Evolutionary conservation across 2,329 filamentous ascomycete genomes (phyloP).

Genomic region (Fusarium sublunatum): DNA sequence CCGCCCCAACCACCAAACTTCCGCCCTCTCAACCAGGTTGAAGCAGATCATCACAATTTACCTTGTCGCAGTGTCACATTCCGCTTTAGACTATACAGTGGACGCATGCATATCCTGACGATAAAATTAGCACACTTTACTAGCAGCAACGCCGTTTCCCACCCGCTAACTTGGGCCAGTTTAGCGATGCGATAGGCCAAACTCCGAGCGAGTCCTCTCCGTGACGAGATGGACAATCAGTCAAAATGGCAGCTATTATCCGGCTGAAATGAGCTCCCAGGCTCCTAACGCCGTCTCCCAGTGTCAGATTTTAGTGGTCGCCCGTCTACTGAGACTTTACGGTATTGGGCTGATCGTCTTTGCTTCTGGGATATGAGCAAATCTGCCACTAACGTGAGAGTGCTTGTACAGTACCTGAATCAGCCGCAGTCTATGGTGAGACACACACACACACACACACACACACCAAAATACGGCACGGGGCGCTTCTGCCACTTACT

Average conservation of each 20-base stretch:
- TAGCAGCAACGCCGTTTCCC: slow-evolving; percentile 18
- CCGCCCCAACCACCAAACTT: not conserved
- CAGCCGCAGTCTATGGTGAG: slow-evolving; percentile 3
- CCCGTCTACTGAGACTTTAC: slow-evolving; percentile 5
- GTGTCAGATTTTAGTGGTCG: slow-evolving; percentile 33
- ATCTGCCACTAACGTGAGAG: slow-evolving; percentile 5
- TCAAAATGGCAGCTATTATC: slow-evolving; percentile 2
- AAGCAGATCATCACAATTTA: not conserved
- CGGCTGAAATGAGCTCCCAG: slow-evolving; percentile 8
- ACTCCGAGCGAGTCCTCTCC: not conserved
- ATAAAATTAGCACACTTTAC: slow-evolving; percentile 1
- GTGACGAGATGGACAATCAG: not conserved
- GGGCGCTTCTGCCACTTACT: slow-evolving; percentile 3
- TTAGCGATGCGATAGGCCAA: not conserved
- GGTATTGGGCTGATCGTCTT: slow-evolving; percentile 7
- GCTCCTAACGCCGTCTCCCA: slow-evolving; percentile 2
- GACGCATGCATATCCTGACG: not conserved
- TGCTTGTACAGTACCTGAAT: not conserved
- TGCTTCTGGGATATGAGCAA: slow-evolving; percentile 8
- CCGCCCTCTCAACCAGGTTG: not conserved
- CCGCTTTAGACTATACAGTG: not conserved
- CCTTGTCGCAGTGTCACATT: not conserved
- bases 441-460: slow-evolving; percentile 7
- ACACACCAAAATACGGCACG: slow-evolving; percentile 11
- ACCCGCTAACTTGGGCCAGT: slow-evolving; percentile 7